Evolutionary conservation across 83 land plant species (phyloP), one percentile per base, ranked within the genome.

Genomic region (Thuja plicata): DNA sequence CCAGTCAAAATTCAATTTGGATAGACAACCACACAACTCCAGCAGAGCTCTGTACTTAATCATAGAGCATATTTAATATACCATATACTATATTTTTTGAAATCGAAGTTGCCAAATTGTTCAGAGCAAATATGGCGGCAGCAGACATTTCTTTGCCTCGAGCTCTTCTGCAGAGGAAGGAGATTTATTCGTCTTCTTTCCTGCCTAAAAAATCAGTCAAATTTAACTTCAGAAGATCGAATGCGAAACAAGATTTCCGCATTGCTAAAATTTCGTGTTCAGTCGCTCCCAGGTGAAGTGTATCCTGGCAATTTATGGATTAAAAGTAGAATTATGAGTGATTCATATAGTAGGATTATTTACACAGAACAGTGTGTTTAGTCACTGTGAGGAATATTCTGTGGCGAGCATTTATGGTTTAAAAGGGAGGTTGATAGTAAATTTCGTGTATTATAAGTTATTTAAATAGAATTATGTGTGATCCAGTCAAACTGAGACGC

Each of bases 401-500:
- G 48, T 32, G 34, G 35, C 16, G 34, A 5, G 17, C 48, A 50
- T 4, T 15, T 45, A 48, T 32, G 17, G 86, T 84, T 30, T 41
- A 48, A 84, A 46, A n/a, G 19, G 48, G 55, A 48, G 17, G 32
- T 30, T 48, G 5, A 4, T 48, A 4, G 19, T 84, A 45, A 41
- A 81, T 43, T 27, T 43, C n/a, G 50, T 41, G 30, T 41, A 24
- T 8, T 48, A n/a, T 17, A 16, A 30, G 45, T 24, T 35, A n/a
- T 46, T 84, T 11, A 76, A 32, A 35, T 55, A 32, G 32, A n/a
- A n/a, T 83, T n/a, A 17, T 50, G 30, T 70, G 16, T 92, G 38
- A 88, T 71, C n/a, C 90, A 96, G 97, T 76, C 90, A 95, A 93
- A 91, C 89, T 46, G 89, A 93, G 88, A 86, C 94, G 27, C 93